Evolutionary conservation across 345 rosid genomes (phyloP).

Genomic region (Isatis tinctoria): DNA sequence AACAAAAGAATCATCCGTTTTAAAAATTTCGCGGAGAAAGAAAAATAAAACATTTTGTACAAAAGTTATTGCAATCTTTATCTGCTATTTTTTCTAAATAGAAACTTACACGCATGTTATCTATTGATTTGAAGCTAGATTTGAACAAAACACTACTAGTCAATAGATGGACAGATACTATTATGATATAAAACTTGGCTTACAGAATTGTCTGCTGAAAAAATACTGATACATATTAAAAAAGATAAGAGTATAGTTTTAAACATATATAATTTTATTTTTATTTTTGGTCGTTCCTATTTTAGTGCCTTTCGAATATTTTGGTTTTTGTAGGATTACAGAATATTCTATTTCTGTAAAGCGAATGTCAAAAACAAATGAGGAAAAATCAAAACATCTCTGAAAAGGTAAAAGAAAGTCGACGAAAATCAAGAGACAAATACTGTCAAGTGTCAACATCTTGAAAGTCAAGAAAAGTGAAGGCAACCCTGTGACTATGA

Average conservation of each 20-base stretch:
- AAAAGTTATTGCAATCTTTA: neutral
- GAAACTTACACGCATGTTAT: neutral
- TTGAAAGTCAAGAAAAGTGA: slow-evolving; percentile 7
- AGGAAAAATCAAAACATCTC: neutral
- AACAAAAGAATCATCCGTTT: neutral
- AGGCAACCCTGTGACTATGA: neutral
- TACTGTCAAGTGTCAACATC: slow-evolving; percentile 9
- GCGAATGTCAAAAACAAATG: neutral
- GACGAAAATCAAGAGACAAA: neutral
- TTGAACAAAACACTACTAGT: neutral
- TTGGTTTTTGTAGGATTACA: neutral
- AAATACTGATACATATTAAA: neutral
- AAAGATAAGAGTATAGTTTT: neutral
- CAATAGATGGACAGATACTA: neutral
- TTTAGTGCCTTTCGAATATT: neutral
- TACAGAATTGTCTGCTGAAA: neutral
- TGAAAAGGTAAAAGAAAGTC: neutral
- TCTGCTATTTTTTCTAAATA: neutral
- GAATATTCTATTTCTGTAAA: neutral
- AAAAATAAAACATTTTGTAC: neutral
- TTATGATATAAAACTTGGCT: neutral
- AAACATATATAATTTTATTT: neutral
- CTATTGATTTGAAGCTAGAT: neutral
- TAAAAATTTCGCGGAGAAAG: neutral
- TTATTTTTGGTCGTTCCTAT: neutral